Percentiles rank a stretch among this genome's conserved stretches.
Evolutionary conservation across 2,329 filamentous ascomycete genomes (phyloP).

Genomic region (Gyromitra esculenta): DNA sequence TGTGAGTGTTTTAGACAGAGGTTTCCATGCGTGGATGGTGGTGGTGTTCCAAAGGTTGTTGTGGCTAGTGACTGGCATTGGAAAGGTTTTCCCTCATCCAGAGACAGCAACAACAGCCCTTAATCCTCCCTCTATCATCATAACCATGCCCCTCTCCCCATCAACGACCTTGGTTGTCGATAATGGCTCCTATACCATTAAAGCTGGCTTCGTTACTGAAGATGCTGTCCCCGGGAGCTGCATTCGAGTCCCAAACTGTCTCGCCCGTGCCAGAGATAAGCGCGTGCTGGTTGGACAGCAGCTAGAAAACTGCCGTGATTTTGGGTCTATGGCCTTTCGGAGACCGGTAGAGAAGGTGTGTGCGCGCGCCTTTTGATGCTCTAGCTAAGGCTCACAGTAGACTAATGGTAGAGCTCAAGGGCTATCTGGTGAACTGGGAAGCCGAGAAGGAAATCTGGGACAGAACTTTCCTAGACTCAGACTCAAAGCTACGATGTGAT

Average conservation of each 20-base stretch:
- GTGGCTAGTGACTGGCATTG: neutral
- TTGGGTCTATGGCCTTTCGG: constrained; percentile 86
- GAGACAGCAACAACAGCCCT: constrained; percentile 40
- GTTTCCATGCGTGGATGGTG: no score
- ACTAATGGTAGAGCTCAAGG: constrained; percentile 60
- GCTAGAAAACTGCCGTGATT: constrained; percentile 81
- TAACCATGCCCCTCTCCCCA: constrained; percentile 24
- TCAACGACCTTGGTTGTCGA: constrained; percentile 82
- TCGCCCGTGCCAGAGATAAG: constrained; percentile 82
- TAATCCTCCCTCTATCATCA: constrained; percentile 54
- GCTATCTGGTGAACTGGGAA: constrained; percentile 96
- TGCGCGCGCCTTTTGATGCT: neutral
- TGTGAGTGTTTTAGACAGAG: no score
- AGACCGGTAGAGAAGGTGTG: constrained; percentile 78
- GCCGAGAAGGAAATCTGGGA: constrained; percentile 96
- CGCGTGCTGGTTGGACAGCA: constrained; percentile 83
- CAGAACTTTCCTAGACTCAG: constrained; percentile 76
- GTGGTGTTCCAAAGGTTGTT: no score
- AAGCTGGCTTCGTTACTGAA: constrained; percentile 77
- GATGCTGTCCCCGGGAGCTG: constrained; percentile 67
- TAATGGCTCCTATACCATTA: constrained; percentile 91
- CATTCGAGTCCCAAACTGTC: constrained; percentile 82
- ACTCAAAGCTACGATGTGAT: constrained; percentile 66
- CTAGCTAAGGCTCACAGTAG: neutral
- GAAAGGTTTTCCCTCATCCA: neutral